A percentile compares a stretch with the other conserved stretches of the same genome.
Conservation (phyloP, 108 stramenopile species). For the Skeletonema tropicum region DNA sequence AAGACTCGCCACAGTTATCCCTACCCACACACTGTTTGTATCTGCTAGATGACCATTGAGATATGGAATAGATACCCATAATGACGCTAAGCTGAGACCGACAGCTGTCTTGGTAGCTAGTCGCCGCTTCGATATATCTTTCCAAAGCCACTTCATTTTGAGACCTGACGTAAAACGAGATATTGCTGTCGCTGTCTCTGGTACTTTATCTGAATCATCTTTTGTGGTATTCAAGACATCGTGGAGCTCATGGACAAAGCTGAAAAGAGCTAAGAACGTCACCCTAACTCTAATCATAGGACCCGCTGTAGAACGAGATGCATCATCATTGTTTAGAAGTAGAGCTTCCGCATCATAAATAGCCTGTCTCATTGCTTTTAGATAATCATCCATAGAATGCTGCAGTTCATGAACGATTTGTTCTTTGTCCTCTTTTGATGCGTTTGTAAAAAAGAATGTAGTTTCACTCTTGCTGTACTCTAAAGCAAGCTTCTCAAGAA, state of each 20-base stretch:
- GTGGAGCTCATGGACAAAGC: conserved; percentile 32
- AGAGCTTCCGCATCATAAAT: conserved; percentile 12
- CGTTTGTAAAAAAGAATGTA: conserved; percentile 13
- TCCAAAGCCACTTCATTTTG: conserved; percentile 45
- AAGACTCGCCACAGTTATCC: conserved; percentile 54
- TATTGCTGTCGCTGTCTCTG: neutral
- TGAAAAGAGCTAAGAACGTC: conserved; percentile 32
- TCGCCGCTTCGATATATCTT: conserved; percentile 30
- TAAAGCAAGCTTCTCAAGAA: conserved; percentile 27
- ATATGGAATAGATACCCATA: conserved; percentile 50
- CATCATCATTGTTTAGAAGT: conserved; percentile 13
- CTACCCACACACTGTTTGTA: conserved; percentile 54
- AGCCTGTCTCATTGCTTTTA: conserved; percentile 22
- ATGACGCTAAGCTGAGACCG: conserved; percentile 48
- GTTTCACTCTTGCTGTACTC: conserved; percentile 29
- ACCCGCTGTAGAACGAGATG: conserved; percentile 25
- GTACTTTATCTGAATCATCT: neutral
- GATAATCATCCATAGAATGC: conserved; percentile 4
- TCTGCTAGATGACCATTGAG: conserved; percentile 43
- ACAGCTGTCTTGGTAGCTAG: conserved; percentile 54
- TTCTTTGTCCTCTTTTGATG: conserved; percentile 1
- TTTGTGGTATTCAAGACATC: conserved; percentile 19
- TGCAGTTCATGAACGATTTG: conserved; percentile 8
- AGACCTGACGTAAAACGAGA: neutral
- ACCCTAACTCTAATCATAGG: conserved; percentile 26